Conservation (phyloP, 768 basidiomycete species). For the Leucocoprinus leucothites region DNA sequence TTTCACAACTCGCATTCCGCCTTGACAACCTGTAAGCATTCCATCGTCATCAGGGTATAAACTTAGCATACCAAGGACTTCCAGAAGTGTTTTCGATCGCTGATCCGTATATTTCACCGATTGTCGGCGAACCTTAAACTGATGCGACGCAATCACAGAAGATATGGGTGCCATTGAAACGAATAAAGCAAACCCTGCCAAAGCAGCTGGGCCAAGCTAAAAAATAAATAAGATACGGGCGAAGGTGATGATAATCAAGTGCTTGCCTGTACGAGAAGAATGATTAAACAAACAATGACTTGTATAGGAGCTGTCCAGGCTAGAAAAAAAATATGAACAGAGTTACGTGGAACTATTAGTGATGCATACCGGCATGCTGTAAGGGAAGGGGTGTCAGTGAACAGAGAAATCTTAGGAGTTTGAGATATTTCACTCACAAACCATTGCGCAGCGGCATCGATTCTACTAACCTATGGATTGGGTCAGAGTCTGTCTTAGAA, state of each 20-base stretch:
- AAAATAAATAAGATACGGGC: not conserved
- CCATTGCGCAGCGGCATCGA: constrained; percentile 68
- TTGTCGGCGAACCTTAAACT: constrained; percentile 48
- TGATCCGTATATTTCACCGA: constrained; percentile 64
- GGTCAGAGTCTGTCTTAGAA: constrained; percentile 4
- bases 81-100: constrained; percentile 61
- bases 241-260: not conserved
- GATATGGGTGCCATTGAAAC: constrained; percentile 60
- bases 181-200: constrained; percentile 70
- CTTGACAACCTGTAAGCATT: constrained; percentile 20
- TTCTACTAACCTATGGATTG: constrained; percentile 43
- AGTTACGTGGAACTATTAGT: constrained; percentile 6
- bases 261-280: constrained; percentile 54
- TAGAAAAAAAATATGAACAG: constrained; percentile 15
- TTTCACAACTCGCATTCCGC: constrained; percentile 71
- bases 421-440: constrained; percentile 45
- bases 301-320: constrained; percentile 71
- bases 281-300: constrained; percentile 54
- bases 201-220: constrained; percentile 65
- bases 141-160: constrained; percentile 57
- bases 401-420: not conserved
- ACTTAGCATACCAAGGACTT: constrained; percentile 47
- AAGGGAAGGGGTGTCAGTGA: not conserved
- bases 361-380: constrained; percentile 37
- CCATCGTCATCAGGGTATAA: not conserved